These are phyloP conservation scores for Globisporangium abappressorium DNA, from an alignment of 352 stramenopile species.

Conservation along the genomic window DNA sequence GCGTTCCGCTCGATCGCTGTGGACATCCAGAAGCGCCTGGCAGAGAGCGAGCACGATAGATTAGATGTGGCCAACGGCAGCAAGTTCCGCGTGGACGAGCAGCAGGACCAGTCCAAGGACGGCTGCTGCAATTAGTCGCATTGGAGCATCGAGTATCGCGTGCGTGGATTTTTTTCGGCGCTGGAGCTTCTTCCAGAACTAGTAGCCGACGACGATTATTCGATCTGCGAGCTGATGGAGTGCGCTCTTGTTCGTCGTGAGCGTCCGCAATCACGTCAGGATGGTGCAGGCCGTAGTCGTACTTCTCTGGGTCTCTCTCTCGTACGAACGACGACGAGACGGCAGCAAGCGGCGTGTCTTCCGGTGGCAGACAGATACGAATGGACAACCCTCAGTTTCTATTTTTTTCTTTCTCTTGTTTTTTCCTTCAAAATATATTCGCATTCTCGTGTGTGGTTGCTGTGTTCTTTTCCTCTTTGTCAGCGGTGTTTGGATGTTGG, in stretches of 20 bases:
- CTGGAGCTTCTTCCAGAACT: not conserved
- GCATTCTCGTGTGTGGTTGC: not conserved
- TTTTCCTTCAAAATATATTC: not conserved
- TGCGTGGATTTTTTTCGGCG: not conserved
- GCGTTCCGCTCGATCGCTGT: conserved; percentile 87
- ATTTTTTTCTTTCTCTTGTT: not conserved
- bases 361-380: not conserved
- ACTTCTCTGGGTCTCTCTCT: not conserved
- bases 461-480: not conserved
- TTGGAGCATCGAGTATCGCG: not conserved
- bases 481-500: not conserved
- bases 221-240: not conserved
- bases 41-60: conserved; percentile 85
- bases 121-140: conserved; percentile 61
- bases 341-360: not conserved
- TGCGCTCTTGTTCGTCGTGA: too few relatives aligned
- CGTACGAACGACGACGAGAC: not conserved
- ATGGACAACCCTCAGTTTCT: not conserved
- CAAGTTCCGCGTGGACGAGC: conserved; percentile 85
- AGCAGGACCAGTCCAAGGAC: conserved; percentile 75
- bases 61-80: conserved; percentile 86
- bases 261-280: not conserved
- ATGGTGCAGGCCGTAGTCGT: not conserved
- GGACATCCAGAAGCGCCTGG: conserved; percentile 86
- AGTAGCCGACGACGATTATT: not conserved